A percentile compares a stretch with the other conserved stretches of the same genome.
phyloP scores from a whole-genome alignment of 306 rosid genomes.

The Trifolium fragiferum region DNA sequence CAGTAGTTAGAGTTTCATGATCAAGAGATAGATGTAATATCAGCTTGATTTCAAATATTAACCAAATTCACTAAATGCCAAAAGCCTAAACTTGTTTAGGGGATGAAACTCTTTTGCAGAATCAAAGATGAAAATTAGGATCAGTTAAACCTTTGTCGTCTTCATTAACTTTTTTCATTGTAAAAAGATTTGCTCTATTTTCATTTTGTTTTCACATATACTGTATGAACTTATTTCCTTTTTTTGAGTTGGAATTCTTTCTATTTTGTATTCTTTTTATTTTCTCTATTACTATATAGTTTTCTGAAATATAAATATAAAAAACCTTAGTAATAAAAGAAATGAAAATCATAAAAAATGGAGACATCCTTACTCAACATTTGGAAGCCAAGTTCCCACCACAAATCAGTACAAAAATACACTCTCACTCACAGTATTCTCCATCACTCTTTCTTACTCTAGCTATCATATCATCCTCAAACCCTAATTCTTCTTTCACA shows the following conservation, averaged over 20 bases:
- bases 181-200: not conserved
- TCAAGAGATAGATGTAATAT: constrained; percentile 10
- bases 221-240: too few relatives aligned
- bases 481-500: not conserved
- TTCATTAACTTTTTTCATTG: not conserved
- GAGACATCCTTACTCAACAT: too few relatives aligned
- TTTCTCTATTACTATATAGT: too few relatives aligned
- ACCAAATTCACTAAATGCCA: constrained; percentile 18
- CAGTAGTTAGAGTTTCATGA: constrained; percentile 2
- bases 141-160: not conserved
- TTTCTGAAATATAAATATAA: too few relatives aligned
- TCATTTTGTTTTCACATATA: not conserved
- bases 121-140: not conserved
- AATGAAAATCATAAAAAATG: too few relatives aligned
- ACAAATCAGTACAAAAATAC: constrained; percentile 31
- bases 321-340: too few relatives aligned
- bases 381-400: constrained; percentile 32
- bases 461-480: not conserved
- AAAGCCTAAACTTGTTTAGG: not conserved
- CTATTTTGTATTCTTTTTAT: too few relatives aligned
- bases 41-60: not conserved
- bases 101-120: not conserved
- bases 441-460: not conserved
- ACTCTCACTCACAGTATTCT: not conserved
- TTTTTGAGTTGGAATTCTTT: too few relatives aligned